Base-by-base conservation (phyloP, 768 basidiomycete genomes). In the Lactarius vividus region DNA sequence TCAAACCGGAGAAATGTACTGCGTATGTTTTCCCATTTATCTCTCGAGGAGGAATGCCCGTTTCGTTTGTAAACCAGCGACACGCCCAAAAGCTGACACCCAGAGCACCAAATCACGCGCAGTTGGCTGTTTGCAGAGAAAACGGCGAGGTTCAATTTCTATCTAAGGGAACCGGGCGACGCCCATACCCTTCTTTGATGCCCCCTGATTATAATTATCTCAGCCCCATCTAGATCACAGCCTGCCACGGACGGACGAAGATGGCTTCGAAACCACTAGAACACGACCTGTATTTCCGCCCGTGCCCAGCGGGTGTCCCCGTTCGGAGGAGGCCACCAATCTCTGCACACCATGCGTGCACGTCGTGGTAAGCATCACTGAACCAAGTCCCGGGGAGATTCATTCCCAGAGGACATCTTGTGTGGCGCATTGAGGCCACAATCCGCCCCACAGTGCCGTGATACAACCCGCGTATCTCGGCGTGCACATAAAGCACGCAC, bases 231-330 rank as follows among this genome's bases (percentile, higher is more conserved):
- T 54, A 29, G 46, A 4, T n/a, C 58, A 44, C 40, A 33, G 13
- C 64, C 44, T 49, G 28, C n/a, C 35, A 56, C n/a, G 8, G 57
- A 56, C n/a, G 8, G 57, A 54, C 18, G 23, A 44, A 44, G 15
- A 28, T 10, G n/a, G 26, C 59, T 61, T 65, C 64, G 59, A 65
- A 61, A 61, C 18, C 64, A 35, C 59, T 65, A 65, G 44, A 57
- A 59, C 37, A 37, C 59, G 8, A 18, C 18, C 8, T 13, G 7
- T 26, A 29, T 26, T 9, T 57, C 55, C n/a, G n/a, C 8, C 55
- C 33, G 18, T 46, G 57, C 39, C 26, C 37, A 57, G 33, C 57
- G 46, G 29, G 16, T 20, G 31, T 39, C 57, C 40, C 16, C 7
- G 55, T 55, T 61, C 23, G 54, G 60, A 57, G n/a, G n/a, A 37